phyloP scores from a whole-genome alignment of 441 rosid genomes.

The Euphorbia corollata region DNA sequence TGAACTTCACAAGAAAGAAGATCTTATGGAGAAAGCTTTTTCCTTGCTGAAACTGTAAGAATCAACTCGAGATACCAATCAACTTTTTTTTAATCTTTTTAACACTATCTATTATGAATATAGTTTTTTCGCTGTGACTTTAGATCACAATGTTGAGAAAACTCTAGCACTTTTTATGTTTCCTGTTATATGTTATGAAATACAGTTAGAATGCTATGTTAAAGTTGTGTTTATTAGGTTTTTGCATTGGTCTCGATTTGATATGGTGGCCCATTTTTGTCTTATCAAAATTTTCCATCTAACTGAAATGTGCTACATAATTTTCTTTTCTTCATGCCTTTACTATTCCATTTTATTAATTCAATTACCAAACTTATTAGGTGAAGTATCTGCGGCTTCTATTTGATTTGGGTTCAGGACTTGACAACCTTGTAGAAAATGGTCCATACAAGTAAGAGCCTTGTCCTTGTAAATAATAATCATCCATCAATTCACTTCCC shows the following conservation, averaged over 20 bases:
- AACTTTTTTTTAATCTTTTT: conserved; percentile 3
- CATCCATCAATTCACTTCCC: conserved; percentile 12
- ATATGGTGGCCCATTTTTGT: background rate
- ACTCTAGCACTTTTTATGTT: background rate
- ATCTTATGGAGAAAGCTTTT: conserved; percentile 99
- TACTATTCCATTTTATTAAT: conserved; percentile 7
- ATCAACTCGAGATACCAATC: conserved; percentile 13
- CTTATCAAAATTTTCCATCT: background rate
- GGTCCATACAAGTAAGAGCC: conserved; percentile 89
- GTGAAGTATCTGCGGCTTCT: conserved; percentile 96
- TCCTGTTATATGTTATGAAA: too few relatives aligned
- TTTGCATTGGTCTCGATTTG: too few relatives aligned
- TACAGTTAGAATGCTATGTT: too few relatives aligned
- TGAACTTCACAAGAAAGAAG: conserved; percentile 77
- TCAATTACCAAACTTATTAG: conserved; percentile 32
- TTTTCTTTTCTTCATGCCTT: background rate
- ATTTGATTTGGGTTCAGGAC: conserved; percentile 82
- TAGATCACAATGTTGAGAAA: background rate
- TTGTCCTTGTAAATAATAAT: conserved; percentile 11
- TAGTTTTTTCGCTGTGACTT: background rate
- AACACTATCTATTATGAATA: conserved; percentile 4
- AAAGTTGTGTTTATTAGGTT: too few relatives aligned
- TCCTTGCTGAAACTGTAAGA: conserved; percentile 94
- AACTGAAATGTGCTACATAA: background rate
- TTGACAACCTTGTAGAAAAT: conserved; percentile 90